Base-by-base conservation (phyloP, 1,284 basidiomycete genomes). In the Cutaneotrichosporon spelunceum region DNA sequence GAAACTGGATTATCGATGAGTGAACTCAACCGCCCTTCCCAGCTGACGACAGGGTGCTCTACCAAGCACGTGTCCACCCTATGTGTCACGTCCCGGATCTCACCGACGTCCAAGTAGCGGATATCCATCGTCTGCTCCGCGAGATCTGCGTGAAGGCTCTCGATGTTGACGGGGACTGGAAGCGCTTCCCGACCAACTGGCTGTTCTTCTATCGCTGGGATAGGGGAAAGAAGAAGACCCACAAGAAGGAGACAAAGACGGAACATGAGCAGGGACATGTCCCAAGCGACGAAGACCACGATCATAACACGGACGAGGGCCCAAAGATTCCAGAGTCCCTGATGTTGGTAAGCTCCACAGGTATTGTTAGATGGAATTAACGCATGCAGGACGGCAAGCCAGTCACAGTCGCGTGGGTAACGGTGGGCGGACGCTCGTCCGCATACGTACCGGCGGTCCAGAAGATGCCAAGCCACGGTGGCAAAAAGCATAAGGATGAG, bases 1-100 rank as follows among this genome's bases (percentile, higher is more conserved):
- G 90, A 1, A 93, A 92, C 73, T 91, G 88, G 88, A 85, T 91
- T 2, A 89, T 89, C 67, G 88, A 88, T 85, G 67, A 76, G 71
- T 70, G 53, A 54, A 68, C 60, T 49, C 9, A 11, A 3, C 4
- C 16, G 21, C 10, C 19, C 7, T 21, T 27, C 36, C 30, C 4
- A 53, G 19, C 26, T 30, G 50, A 50, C 48, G 19, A 30, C 70
- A 89, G 91, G 77, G 86, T 92, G 50, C 77, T 92, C 29, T 92
- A 89, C 75, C 88, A 92, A 68, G 82, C 90, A 2, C 80, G 83
- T 29, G 82, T 91, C 48, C 90, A 93, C 70, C 91, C 91, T 0
- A 85, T 88, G 65, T 84, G 88, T 66, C 84, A 86, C 3, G 85
- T 85, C 58, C 85, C 86, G 53, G 80, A 82, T 2, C 79, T 92